These are phyloP conservation scores for Penicillium crustosum DNA, from an alignment of 2,329 filamentous ascomycete species.

Conservation along the genomic window DNA sequence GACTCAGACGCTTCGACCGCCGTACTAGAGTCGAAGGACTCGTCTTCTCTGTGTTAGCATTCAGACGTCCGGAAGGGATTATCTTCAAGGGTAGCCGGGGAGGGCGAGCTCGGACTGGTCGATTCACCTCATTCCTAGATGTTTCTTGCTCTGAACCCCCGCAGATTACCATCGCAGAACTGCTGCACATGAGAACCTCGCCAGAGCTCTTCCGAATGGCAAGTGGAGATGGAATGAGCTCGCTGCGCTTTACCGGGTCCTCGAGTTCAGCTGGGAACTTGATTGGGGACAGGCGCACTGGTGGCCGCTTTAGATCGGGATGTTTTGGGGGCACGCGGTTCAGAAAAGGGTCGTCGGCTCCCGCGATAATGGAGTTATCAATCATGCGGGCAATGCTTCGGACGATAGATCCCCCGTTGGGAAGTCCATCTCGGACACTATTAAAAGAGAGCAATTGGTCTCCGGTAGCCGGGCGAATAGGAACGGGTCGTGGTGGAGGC, in stretches of 20 bases:
- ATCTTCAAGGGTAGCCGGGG: constrained; percentile 26
- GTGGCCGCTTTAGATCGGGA: not conserved
- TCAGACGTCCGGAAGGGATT: constrained; percentile 14
- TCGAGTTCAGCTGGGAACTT: constrained; percentile 1
- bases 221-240: constrained; percentile 30
- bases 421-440: constrained; percentile 11
- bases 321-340: not conserved
- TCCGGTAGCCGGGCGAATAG: not conserved
- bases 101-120: constrained; percentile 10
- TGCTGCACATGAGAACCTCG: constrained; percentile 2
- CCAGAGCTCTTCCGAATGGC: constrained; percentile 24
- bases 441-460: constrained; percentile 11
- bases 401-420: constrained; percentile 19
- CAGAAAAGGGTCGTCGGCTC: constrained; percentile 30
- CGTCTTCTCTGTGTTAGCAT: constrained; percentile 1
- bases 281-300: constrained; percentile 3
- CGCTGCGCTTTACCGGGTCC: constrained; percentile 3
- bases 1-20: not conserved
- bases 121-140: not conserved
- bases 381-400: constrained; percentile 30
- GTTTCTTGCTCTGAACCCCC: not conserved
- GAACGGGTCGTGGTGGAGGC: not conserved
- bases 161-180: not conserved
- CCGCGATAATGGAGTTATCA: constrained; percentile 22
- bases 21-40: not conserved